Percentiles rank a stretch among this genome's conserved stretches.
Conservation (phyloP, 768 basidiomycete genomes). For the Podaxis mareebaensis region DNA sequence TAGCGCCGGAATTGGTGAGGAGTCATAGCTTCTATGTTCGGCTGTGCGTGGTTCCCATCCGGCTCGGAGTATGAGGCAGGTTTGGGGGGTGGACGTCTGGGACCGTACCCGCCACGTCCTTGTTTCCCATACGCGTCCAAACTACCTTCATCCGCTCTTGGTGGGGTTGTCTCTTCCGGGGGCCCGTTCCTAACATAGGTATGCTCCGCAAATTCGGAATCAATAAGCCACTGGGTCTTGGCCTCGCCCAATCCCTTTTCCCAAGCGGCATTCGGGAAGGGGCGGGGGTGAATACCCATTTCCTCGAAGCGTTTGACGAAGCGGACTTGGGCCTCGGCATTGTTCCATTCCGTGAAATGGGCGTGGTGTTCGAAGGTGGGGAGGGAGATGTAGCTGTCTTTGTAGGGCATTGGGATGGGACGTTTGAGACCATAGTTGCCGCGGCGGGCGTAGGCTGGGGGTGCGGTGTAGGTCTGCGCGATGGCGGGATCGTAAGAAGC, state of each 20-base stretch:
- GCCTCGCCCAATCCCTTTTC: constrained; percentile 37
- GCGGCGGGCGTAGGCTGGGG: constrained; percentile 67
- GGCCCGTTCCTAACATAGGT: not conserved
- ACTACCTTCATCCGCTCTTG: not conserved
- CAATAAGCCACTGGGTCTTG: constrained; percentile 32
- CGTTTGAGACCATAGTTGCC: constrained; percentile 89
- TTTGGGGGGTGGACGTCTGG: constrained; percentile 9
- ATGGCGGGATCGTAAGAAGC: constrained; percentile 77
- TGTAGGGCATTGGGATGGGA: constrained; percentile 66
- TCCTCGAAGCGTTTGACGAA: constrained; percentile 72
- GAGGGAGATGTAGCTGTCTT: constrained; percentile 65
- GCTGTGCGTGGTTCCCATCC: constrained; percentile 24
- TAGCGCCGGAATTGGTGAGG: constrained; percentile 58
- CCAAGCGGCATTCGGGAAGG: constrained; percentile 36
- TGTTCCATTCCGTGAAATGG: constrained; percentile 78
- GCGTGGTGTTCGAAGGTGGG: constrained; percentile 69
- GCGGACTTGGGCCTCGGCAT: constrained; percentile 63
- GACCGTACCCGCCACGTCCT: constrained; percentile 27
- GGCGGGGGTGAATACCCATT: constrained; percentile 43
- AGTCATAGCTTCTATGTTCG: constrained; percentile 64
- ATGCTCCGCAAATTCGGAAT: constrained; percentile 44
- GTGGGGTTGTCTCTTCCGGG: not conserved
- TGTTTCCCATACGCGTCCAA: constrained; percentile 15
- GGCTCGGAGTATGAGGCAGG: not conserved
- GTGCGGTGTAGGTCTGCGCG: constrained; percentile 74